Conservation (phyloP, 2,329 filamentous ascomycete genomes). For the Alternaria burnsii region DNA sequence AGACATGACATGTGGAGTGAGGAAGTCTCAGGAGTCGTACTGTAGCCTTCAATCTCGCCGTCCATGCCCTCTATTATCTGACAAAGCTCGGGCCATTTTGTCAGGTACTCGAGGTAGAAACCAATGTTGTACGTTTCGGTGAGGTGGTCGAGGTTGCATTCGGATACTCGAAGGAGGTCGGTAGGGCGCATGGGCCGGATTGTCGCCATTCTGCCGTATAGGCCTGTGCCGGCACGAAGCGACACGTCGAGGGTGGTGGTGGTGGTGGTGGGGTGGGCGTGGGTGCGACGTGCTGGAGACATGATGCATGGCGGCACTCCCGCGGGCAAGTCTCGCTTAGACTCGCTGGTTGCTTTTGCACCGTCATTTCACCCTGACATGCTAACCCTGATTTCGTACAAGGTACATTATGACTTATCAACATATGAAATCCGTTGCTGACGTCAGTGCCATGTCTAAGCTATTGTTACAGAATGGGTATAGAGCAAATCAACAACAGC, state of each 20-base stretch:
- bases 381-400: neutral
- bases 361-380: neutral
- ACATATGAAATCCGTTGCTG: neutral
- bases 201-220: constrained; percentile 70
- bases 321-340: constrained; percentile 31
- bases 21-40: constrained; percentile 57
- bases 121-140: constrained; percentile 98
- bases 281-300: constrained; percentile 5
- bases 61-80: constrained; percentile 86
- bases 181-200: constrained; percentile 75
- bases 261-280: constrained; percentile 1
- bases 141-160: constrained; percentile 93
- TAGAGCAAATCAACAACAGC: constrained; percentile 25
- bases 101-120: constrained; percentile 96
- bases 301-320: constrained; percentile 16
- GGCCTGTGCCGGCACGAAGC: neutral
- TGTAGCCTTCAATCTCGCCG: constrained; percentile 94
- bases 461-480: constrained; percentile 23
- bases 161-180: constrained; percentile 88
- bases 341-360: constrained; percentile 8
- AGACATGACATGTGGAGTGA: neutral
- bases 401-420: neutral
- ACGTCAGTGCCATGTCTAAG: neutral
- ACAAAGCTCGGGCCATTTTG: constrained; percentile 94
- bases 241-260: neutral